Conservation (phyloP, 2,329 filamentous ascomycete species). For the Neofusicoccum umdonicola region DNA sequence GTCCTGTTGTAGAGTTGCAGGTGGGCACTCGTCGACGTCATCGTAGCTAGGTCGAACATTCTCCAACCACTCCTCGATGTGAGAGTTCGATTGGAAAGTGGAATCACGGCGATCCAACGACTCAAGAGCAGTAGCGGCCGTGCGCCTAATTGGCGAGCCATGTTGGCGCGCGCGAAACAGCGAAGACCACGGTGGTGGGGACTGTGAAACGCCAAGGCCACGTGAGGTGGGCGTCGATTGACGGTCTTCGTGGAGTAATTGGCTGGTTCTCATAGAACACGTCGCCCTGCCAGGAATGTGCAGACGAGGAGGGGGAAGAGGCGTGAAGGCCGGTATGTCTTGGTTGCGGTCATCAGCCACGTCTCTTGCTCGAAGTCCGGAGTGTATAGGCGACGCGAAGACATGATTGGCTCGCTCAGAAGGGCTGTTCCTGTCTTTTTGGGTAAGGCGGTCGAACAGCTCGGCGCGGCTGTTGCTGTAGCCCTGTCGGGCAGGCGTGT, state of each 20-base stretch:
- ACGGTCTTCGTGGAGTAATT: neutral
- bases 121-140: neutral
- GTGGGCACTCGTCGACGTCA: neutral
- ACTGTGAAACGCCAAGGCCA: neutral
- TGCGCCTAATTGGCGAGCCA: neutral
- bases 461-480: neutral
- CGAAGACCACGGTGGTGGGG: neutral
- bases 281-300: neutral
- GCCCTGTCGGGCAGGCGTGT: neutral
- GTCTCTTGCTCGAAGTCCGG: neutral
- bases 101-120: neutral
- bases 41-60: neutral
- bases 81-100: neutral
- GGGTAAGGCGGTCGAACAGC: neutral
- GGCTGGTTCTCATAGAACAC: neutral
- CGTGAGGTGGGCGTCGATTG: neutral
- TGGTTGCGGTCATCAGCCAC: neutral
- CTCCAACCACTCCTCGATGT: neutral
- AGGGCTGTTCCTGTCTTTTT: neutral
- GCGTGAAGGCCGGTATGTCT: slow-evolving; percentile 1
- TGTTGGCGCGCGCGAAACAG: slow-evolving; percentile 12
- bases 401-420: neutral
- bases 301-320: neutral
- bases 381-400: neutral
- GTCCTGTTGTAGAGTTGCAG: neutral